phyloP scores from a whole-genome alignment of 2,329 filamentous ascomycete species.

The Clonostachys rhizophaga region DNA sequence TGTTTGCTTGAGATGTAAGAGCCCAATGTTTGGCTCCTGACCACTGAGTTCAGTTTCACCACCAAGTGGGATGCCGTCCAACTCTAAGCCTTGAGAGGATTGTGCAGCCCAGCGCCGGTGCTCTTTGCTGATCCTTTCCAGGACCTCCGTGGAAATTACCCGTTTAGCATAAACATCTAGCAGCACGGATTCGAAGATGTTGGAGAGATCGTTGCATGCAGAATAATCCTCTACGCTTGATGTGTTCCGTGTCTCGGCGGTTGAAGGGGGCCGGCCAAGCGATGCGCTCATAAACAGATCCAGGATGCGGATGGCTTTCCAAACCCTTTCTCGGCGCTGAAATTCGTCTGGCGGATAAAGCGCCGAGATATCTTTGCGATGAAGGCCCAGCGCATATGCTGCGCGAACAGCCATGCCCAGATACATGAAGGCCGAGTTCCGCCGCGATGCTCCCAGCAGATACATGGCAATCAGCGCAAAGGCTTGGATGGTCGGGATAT shows the following conservation, averaged over 20 bases:
- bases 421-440: slow-evolving; percentile 30
- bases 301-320: slow-evolving; percentile 14
- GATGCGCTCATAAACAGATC: slow-evolving; percentile 17
- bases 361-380: slow-evolving; percentile 17
- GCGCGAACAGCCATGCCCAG: slow-evolving; percentile 29
- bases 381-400: slow-evolving; percentile 23
- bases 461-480: slow-evolving; percentile 29
- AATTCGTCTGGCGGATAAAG: slow-evolving; percentile 16
- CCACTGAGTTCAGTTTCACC: too few species aligned
- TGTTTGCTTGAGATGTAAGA: slow-evolving; percentile 25
- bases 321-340: slow-evolving; percentile 15
- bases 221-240: slow-evolving; percentile 12
- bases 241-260: too few species aligned
- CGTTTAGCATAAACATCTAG: slow-evolving; percentile 24
- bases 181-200: slow-evolving; percentile 27
- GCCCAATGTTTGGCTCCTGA: slow-evolving; percentile 5
- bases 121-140: too few species aligned
- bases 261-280: slow-evolving; percentile 9
- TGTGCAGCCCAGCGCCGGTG: too few species aligned
- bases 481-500: slow-evolving; percentile 21
- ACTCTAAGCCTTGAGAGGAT: too few species aligned
- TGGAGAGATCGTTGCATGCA: slow-evolving; percentile 22
- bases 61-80: too few species aligned
- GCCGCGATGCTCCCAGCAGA: slow-evolving; percentile 22
- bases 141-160: too few species aligned